Percentiles rank a stretch among this genome's conserved stretches.
Conservation (phyloP, 2,329 filamentous ascomycete species). For the Sphaerostilbella broomeana region DNA sequence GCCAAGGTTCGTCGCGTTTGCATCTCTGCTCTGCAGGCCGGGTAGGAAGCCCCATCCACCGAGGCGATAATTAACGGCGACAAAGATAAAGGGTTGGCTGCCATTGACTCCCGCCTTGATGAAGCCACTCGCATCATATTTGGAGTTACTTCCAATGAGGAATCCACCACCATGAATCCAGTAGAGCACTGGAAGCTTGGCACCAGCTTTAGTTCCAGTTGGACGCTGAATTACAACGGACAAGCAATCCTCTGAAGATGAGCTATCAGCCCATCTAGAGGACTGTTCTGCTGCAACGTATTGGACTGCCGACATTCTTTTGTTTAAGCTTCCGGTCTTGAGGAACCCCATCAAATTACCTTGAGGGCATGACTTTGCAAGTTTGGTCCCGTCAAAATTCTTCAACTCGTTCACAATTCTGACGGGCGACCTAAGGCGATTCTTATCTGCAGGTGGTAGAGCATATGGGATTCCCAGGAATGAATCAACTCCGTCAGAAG, state of each 20-base stretch:
- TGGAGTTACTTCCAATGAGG: conserved; percentile 5
- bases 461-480: conserved; percentile 62
- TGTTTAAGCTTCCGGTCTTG: too few species aligned
- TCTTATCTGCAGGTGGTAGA: conserved; percentile 48
- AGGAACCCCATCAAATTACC: conserved; percentile 27
- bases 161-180: conserved; percentile 51
- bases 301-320: too few species aligned
- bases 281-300: too few species aligned
- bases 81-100: conserved; percentile 2
- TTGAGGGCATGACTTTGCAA: conserved; percentile 51
- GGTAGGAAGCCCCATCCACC: conserved; percentile 6
- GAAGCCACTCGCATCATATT: background rate
- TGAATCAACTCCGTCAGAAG: conserved; percentile 37
- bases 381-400: conserved; percentile 43
- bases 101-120: background rate
- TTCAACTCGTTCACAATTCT: conserved; percentile 43
- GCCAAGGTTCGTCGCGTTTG: conserved; percentile 50
- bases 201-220: conserved; percentile 31
- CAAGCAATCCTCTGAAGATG: conserved; percentile 42
- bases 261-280: background rate
- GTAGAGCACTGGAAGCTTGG: conserved; percentile 48
- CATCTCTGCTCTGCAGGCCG: background rate
- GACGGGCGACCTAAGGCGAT: conserved; percentile 56
- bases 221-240: conserved; percentile 43
- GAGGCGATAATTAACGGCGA: conserved; percentile 5